Evolutionary conservation across 1,139 yeast genomes (phyloP), one percentile per base, ranked within the genome.

Genomic region (Suhomyces wounanorum): DNA sequence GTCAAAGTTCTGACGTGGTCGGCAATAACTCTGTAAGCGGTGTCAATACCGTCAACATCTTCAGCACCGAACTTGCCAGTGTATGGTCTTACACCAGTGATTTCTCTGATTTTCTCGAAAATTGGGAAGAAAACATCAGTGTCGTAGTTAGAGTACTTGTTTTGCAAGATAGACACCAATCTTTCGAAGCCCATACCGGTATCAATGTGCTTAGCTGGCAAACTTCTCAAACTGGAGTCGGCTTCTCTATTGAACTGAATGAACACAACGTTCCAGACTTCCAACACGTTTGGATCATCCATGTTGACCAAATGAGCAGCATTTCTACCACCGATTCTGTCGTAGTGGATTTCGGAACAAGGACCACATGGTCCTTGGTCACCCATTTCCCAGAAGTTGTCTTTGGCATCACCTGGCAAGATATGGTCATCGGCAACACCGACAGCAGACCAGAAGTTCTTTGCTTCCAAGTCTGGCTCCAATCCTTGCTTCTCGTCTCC

Each of bases 321-420:
- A 65, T 94, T 92, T 76, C 99, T 84, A 51, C 97, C 97, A 55
- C 99, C 99, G 58, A 94, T 90, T 73, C 99, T 85, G 70, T 94
- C 99, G 70, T 90, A 94, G 71, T 94, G 99, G 61, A 94, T 82
- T 72, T 94, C 99, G 17, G 96, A 89, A 75, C 99, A 95, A 47
- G 99, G 99, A 56, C 99, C 99, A 78, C 99, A 94, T 43, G 99
- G 99, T 59, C 99, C 99, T 75, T 92, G 98, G 67, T 95, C 99
- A 61, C 99, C 99, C 99, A 94, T 94, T 77, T 95, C 99, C 99
- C 99, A 94, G 71, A 94, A 94, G 75, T 94, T 94, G 69, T 94
- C 99, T 67, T 85, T 78, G 50, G 85, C 89, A 58, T 85, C 77
- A 52, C 99, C 99, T 23, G 97, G 96, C 59, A 94, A 77, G 60